phyloP scores from a whole-genome alignment of 805 yeast genomes.

The Pichia rugopelliculosa region DNA sequence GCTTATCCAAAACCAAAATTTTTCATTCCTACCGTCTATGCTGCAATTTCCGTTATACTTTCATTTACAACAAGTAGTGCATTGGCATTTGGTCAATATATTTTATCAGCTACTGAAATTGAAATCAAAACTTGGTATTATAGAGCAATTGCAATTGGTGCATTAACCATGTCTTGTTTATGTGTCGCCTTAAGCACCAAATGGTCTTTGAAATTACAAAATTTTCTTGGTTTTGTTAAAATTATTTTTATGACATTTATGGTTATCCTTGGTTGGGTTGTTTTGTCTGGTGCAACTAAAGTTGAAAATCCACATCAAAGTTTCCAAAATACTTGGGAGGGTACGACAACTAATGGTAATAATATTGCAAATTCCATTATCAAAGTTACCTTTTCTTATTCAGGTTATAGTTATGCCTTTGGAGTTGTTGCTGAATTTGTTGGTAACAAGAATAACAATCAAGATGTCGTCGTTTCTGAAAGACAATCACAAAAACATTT shows the following conservation, averaged over 20 bases:
- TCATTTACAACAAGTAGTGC: conserved; percentile 88
- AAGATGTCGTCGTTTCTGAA: conserved; percentile 17
- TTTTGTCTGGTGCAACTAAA: conserved; percentile 61
- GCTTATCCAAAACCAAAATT: conserved; percentile 63
- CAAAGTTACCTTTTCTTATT: conserved; percentile 37
- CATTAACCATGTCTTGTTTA: conserved; percentile 61
- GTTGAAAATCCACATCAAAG: conserved; percentile 19
- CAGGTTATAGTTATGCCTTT: conserved; percentile 35
- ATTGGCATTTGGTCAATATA: conserved; percentile 70
- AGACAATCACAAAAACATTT: conserved; percentile 39
- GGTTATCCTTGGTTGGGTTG: conserved; percentile 76
- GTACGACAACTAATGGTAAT: conserved; percentile 37
- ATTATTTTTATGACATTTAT: conserved; percentile 63
- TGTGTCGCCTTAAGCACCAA: conserved; percentile 56
- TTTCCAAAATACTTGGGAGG: conserved; percentile 32
- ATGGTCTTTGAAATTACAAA: conserved; percentile 60
- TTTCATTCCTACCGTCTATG: conserved; percentile 57
- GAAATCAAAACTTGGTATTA: conserved; percentile 69
- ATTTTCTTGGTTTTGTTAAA: conserved; percentile 63
- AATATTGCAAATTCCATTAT: conserved; percentile 36
- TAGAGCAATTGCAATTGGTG: conserved; percentile 69
- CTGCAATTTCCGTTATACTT: conserved; percentile 62
- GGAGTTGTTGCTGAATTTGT: conserved; percentile 33
- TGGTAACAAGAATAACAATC: conserved; percentile 24
- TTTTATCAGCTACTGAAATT: conserved; percentile 64